Conservation (phyloP, 441 rosid species). For the Metrosideros polymorpha region DNA sequence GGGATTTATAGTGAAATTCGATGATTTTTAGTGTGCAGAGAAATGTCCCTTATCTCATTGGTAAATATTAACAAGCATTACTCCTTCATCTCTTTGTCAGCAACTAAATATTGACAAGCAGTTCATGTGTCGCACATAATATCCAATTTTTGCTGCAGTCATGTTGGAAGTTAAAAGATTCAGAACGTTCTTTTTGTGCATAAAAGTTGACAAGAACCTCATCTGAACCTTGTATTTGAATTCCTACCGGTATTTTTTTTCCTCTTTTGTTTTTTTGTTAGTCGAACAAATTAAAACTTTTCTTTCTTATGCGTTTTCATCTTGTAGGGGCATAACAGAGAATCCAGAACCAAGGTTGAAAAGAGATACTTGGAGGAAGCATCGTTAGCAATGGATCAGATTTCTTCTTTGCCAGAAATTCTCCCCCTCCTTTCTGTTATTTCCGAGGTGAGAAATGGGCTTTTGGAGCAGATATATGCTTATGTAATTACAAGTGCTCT, state of each 20-base stretch:
- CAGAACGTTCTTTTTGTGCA: not conserved
- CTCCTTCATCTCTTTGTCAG: not conserved
- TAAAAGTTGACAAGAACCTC: not conserved
- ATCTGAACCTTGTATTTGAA: not conserved
- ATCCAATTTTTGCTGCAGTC: not conserved
- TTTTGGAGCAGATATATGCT: not conserved
- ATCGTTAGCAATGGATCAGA: constrained; percentile 28
- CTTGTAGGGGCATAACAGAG: constrained; percentile 35
- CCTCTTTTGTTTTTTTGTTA: not conserved
- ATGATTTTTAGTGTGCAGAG: not conserved
- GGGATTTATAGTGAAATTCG: not conserved
- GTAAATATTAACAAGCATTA: not conserved
- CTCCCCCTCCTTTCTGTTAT: constrained; percentile 61
- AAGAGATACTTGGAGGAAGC: constrained; percentile 23
- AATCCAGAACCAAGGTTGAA: constrained; percentile 15
- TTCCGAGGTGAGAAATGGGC: constrained; percentile 49
- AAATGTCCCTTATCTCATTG: not conserved
- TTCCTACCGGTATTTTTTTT: not conserved
- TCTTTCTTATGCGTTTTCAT: not conserved
- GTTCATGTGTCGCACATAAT: not conserved
- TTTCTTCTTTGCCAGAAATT: constrained; percentile 57
- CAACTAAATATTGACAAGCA: not conserved
- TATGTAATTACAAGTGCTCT: not conserved
- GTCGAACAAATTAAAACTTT: not conserved
- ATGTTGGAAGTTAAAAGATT: not conserved